Conservation (phyloP, 2,329 filamentous ascomycete species). For the Rhytidhysteron rufulum region DNA sequence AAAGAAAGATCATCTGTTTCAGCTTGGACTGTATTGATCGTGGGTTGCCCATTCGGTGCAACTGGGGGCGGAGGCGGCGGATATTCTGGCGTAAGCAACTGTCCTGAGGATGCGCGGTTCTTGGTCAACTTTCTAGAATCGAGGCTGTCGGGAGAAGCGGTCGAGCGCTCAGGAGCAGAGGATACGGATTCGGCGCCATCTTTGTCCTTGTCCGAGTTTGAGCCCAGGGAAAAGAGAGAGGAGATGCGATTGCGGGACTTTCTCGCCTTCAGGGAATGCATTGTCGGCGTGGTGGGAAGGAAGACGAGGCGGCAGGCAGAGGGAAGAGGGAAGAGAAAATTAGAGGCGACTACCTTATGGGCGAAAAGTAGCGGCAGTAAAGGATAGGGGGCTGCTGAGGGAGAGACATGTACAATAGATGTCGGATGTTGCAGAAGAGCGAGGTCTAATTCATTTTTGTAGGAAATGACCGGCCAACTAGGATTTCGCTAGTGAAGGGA, state of each 20-base stretch:
- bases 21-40: conserved; percentile 24
- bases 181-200: conserved; percentile 18
- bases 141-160: conserved; percentile 2
- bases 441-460: no score
- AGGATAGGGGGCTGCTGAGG: conserved; percentile 7
- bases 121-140: conserved; percentile 24
- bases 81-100: conserved; percentile 27
- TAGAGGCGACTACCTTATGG: conserved; percentile 1
- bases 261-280: conserved; percentile 20
- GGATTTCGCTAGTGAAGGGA: neutral
- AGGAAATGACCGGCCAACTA: neutral
- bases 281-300: neutral
- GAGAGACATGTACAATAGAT: conserved; percentile 4
- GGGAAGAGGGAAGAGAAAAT: conserved; percentile 3
- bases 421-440: neutral
- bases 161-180: conserved; percentile 21
- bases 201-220: conserved; percentile 14
- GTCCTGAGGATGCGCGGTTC: conserved; percentile 28
- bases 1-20: conserved; percentile 17
- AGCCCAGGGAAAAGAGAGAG: conserved; percentile 27
- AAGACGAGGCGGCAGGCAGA: conserved; percentile 3
- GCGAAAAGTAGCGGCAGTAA: conserved; percentile 20
- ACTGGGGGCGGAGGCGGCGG: conserved; percentile 22
- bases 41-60: conserved; percentile 7
- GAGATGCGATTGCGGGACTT: conserved; percentile 30